phyloP scores from a whole-genome alignment of 2,329 filamentous ascomycete genomes.

The Magnaporthales sp. region DNA sequence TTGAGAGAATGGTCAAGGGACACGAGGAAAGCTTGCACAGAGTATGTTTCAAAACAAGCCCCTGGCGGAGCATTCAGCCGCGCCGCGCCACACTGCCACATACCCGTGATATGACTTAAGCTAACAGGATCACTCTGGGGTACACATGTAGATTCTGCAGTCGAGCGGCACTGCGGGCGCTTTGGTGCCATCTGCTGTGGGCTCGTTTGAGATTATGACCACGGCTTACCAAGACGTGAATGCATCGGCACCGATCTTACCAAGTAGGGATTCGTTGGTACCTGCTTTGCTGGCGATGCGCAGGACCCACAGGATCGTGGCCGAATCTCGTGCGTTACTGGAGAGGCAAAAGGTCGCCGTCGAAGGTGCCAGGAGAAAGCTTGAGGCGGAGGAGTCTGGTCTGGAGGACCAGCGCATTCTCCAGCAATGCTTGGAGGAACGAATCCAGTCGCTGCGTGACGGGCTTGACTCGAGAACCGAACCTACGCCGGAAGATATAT shows the following conservation, averaged over 20 bases:
- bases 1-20: conserved; percentile 49
- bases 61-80: neutral
- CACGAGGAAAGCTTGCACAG: conserved; percentile 40
- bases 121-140: conserved; percentile 9
- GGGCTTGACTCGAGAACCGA: conserved; percentile 48
- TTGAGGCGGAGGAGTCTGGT: conserved; percentile 41
- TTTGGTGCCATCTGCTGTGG: conserved; percentile 10
- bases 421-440: conserved; percentile 40
- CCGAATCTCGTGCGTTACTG: conserved; percentile 55
- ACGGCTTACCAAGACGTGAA: conserved; percentile 58
- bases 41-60: conserved; percentile 21
- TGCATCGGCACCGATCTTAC: conserved; percentile 54
- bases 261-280: conserved; percentile 56
- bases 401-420: conserved; percentile 48
- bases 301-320: conserved; percentile 53
- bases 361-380: conserved; percentile 32
- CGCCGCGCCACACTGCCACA: neutral
- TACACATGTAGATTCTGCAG: conserved; percentile 1
- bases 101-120: conserved; percentile 8
- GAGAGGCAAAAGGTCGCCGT: conserved; percentile 31
- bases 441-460: conserved; percentile 51
- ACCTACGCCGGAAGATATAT: conserved; percentile 51
- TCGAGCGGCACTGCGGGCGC: neutral
- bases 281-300: conserved; percentile 65
- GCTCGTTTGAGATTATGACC: conserved; percentile 43